Evolutionary conservation across 345 rosid species (phyloP).

Genomic region (Alliaria petiolata): DNA sequence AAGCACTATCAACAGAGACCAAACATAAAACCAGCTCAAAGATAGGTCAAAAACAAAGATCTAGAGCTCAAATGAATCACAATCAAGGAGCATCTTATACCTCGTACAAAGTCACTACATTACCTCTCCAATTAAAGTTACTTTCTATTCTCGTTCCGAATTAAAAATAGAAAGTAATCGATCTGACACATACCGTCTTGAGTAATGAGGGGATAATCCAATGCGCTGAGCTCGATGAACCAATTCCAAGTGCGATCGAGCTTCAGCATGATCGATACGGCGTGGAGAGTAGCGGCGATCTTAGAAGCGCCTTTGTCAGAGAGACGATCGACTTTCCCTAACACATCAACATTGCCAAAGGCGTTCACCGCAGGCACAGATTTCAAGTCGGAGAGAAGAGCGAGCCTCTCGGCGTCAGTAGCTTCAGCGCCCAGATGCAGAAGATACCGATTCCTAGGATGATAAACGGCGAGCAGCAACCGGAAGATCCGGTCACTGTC

Average conservation of each 20-base stretch:
- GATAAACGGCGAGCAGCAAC: slow-evolving; percentile 82
- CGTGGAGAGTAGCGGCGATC: slow-evolving; percentile 64
- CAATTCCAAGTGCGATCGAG: slow-evolving; percentile 81
- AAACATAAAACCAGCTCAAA: neutral
- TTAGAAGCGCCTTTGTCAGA: slow-evolving; percentile 73
- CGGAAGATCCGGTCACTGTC: slow-evolving; percentile 74
- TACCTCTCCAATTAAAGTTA: neutral
- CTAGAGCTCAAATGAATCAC: neutral
- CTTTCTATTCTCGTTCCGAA: neutral
- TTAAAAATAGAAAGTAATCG: neutral
- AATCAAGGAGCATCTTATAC: neutral
- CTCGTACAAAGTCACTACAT: neutral
- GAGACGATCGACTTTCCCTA: slow-evolving; percentile 73
- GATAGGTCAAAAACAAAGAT: neutral
- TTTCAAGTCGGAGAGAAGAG: slow-evolving; percentile 53
- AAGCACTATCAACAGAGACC: neutral
- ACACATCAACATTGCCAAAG: slow-evolving; percentile 85
- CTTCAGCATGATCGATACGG: slow-evolving; percentile 75
- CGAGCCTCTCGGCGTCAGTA: slow-evolving; percentile 61
- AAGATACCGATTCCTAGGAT: slow-evolving; percentile 89
- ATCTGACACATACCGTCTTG: slow-evolving; percentile 67
- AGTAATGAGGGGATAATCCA: slow-evolving; percentile 87
- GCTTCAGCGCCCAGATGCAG: slow-evolving; percentile 84
- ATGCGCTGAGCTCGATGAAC: slow-evolving; percentile 82
- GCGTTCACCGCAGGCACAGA: slow-evolving; percentile 64